Base-by-base conservation (phyloP, 1,284 basidiomycete species). In the Phlebopus sp. region DNA sequence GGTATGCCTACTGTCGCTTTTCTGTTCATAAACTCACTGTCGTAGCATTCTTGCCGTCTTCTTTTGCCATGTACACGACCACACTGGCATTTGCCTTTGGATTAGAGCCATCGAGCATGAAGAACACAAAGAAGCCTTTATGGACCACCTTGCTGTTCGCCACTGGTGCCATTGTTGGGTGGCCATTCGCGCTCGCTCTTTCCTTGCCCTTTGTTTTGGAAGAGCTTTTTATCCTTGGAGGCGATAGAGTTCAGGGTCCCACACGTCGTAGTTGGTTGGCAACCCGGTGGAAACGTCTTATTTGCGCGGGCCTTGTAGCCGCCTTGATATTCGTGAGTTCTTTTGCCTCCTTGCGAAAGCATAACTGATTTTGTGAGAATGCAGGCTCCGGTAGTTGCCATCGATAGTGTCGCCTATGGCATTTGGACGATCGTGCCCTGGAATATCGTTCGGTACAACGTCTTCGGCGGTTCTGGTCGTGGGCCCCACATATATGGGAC, bases 361-460 rank as follows among this genome's bases (percentile, higher is more conserved):
- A 25, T 42, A 34, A 49, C 35, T 51, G 29, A 49, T 11, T n/a
- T 37, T 37, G 4, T 46, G 34, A 43, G 34, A n/a, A 10, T 6
- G n/a, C 61, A 94, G 92, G 69, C 93, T 41, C 92, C 92, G 1
- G 82, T 94, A 47, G 68, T 89, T 51, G 74, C 74, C 15, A 74
- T 97, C 52, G 97, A 99, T 72, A 90, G 86, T 23, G 75, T 89
- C 54, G 92, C 89, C 3, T 99, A 98, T 63, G 92, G 92, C 25
- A 82, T 79, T 51, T 69, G 84, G 34, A 76, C 80, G 2, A 70
- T 97, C 49, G 90, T 92, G 1, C 89, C 95, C 1, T 90, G 93
- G 83, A 97, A 99, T 69, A 96, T 98, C 54, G 67, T 99, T 61
- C 74, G 76, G 44, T 99, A 99, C 77, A 99, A 99, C 69, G 77